Evolutionary conservation across 129 eudicot species (phyloP), one percentile per base, ranked within the genome.

Genomic region (Heracleum sosnowskyi): DNA sequence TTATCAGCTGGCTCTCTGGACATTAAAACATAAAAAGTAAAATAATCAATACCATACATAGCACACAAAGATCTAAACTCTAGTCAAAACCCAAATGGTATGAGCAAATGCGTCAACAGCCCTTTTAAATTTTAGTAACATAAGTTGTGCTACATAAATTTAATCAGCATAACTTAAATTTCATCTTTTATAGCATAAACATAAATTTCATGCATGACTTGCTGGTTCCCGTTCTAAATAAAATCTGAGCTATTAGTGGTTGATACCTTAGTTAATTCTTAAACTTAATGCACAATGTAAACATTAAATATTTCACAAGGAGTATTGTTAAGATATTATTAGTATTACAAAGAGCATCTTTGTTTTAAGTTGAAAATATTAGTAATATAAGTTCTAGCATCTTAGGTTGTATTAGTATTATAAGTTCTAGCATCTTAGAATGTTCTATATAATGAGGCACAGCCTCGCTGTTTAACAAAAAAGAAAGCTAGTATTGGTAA

Each of bases 1-100:
- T 89, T 80, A 95, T 92, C 83, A 84, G 79, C 90, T 95, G 99
- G 85, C 81, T 79, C 76, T 86, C 97, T 88, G 93, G 49, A 82
- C 46, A 51, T 70, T 77, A 1, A 78, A 80, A 37, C 70, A 37
- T 49, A 10, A 16, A 39, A n/a, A 76, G 77, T 78, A 46, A 57
- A 62, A 39, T 68, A 76, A 26, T 49, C 45, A 17, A 66, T 37
- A 44, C 18, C 26, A 69, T 69, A 17, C 6, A 44, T 69, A 13
- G 70, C 29, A 29, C 1, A 5, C 22, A 3, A 2, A 26, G 5
- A 60, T 60, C 5, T 60, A 60, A 68, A 68, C 10, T 33, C 72
- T 4, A 9, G 72, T 33, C 47, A 26, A 41, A 36, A 71, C 33
- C 15, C 31, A 22, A 55, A 55, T 2, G 24, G 68, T 6, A 9